Evolutionary conservation across 208 protist species (phyloP).

Genomic region (Paratrypanosoma confusum): DNA sequence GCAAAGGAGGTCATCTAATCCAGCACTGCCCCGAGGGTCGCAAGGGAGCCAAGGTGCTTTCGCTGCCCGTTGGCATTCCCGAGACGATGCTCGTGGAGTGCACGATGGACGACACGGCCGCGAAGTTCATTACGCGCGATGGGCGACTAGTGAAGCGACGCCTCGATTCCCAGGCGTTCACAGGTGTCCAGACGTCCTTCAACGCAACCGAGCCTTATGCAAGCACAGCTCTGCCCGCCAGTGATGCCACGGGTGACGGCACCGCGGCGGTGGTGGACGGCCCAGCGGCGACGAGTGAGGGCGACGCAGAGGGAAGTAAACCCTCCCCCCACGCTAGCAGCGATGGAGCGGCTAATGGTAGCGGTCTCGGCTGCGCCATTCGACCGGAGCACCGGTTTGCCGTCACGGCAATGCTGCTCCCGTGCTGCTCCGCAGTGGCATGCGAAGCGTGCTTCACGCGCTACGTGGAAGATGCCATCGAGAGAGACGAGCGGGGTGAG

Average conservation of each 20-base stretch:
- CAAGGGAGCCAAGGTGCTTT: slow-evolving; percentile 49
- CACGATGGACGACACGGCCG: slow-evolving; percentile 76
- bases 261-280: neutral
- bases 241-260: neutral
- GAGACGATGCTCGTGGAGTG: slow-evolving; percentile 80
- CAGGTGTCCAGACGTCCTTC: slow-evolving; percentile 13
- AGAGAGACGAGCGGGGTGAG: slow-evolving; percentile 18
- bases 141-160: slow-evolving; percentile 64
- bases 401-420: slow-evolving; percentile 51
- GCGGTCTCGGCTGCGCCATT: neutral
- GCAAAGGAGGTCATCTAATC: slow-evolving; percentile 73
- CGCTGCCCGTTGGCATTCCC: slow-evolving; percentile 73
- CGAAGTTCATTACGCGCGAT: slow-evolving; percentile 81
- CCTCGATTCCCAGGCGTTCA: slow-evolving; percentile 52
- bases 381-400: slow-evolving; percentile 25
- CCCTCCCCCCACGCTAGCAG: neutral
- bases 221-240: neutral
- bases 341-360: no score
- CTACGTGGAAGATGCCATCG: slow-evolving; percentile 38
- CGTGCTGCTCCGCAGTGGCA: slow-evolving; percentile 49
- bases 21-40: slow-evolving; percentile 61
- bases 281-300: neutral
- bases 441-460: slow-evolving; percentile 58
- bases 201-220: no score
- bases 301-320: neutral